These are phyloP conservation scores for Colletotrichum tropicicola DNA, from an alignment of 2,329 filamentous ascomycete genomes.

Conservation along the genomic window DNA sequence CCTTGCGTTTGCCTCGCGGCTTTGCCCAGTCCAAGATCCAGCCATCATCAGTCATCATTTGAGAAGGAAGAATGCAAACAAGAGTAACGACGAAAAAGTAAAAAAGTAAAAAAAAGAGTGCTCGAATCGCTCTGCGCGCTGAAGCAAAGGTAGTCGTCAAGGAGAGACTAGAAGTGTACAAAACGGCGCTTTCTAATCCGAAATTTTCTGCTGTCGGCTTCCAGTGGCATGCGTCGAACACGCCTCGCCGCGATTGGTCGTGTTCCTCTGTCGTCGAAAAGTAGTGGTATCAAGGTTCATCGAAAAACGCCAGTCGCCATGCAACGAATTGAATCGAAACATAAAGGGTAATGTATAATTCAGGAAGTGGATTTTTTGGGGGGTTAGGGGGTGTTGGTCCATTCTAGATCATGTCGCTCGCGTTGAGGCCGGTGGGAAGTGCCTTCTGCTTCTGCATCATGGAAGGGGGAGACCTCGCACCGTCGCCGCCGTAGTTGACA, in stretches of 20 bases:
- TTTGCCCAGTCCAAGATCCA: conserved; percentile 16
- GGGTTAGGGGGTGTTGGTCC: neutral
- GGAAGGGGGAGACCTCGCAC: conserved; percentile 43
- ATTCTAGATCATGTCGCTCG: conserved; percentile 64
- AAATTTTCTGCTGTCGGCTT: conserved; percentile 2
- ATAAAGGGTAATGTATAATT: conserved; percentile 28
- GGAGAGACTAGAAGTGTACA: conserved; percentile 32
- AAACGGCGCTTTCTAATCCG: conserved; percentile 11
- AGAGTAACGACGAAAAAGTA: neutral
- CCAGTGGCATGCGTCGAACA: neutral
- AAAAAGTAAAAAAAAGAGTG: neutral
- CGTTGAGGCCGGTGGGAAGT: conserved; percentile 60
- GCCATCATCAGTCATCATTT: conserved; percentile 27
- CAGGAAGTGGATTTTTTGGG: neutral
- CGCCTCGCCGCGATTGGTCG: neutral
- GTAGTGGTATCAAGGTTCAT: conserved; percentile 32
- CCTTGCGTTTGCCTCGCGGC: conserved; percentile 14
- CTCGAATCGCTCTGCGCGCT: conserved; percentile 13
- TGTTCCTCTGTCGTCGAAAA: conserved; percentile 9
- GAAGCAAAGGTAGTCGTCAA: conserved; percentile 22
- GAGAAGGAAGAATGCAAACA: conserved; percentile 14
- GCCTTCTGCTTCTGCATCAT: conserved; percentile 40
- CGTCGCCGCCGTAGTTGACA: conserved; percentile 47
- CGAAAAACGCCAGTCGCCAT: conserved; percentile 50
- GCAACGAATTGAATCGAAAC: conserved; percentile 38